Evolutionary conservation across 768 basidiomycete species (phyloP).

Genomic region (Botryobasidium botryosum): DNA sequence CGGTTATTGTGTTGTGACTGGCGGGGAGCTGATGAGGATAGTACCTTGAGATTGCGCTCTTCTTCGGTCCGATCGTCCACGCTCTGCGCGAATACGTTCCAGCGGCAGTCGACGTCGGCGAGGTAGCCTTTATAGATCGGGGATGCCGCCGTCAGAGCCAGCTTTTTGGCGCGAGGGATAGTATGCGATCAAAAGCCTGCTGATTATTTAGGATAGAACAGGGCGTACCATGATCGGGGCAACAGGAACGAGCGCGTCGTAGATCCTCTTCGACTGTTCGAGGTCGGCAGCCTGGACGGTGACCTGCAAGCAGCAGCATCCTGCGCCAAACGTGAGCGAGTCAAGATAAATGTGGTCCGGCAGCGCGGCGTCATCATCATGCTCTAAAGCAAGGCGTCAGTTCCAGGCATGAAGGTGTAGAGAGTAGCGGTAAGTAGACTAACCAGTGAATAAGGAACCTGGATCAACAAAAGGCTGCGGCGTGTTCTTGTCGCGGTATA

Average conservation of each 20-base stretch:
- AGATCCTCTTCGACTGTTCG: conserved; percentile 75
- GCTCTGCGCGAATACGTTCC: conserved; percentile 97
- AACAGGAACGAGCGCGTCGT: conserved; percentile 85
- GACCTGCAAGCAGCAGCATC: conserved; percentile 90
- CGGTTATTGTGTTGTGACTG: neutral
- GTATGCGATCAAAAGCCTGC: too few relatives aligned
- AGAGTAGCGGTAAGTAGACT: too few relatives aligned
- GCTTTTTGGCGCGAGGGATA: conserved; percentile 26
- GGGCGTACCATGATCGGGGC: conserved; percentile 73
- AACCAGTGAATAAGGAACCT: conserved; percentile 82
- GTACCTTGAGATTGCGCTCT: conserved; percentile 73
- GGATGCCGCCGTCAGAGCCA: conserved; percentile 86
- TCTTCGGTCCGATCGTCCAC: conserved; percentile 94
- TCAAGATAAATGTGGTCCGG: conserved; percentile 91
- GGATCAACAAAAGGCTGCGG: conserved; percentile 81
- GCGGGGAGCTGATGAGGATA: neutral
- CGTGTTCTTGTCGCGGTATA: conserved; percentile 77
- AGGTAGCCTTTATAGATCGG: conserved; percentile 88
- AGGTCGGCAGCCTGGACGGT: conserved; percentile 96
- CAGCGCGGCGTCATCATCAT: conserved; percentile 72
- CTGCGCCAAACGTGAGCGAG: conserved; percentile 99
- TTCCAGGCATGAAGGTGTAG: neutral
- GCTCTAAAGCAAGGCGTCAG: conserved; percentile 34
- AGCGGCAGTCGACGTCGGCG: conserved; percentile 91
- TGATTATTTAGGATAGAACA: too few relatives aligned